A percentile compares a stretch with the other conserved stretches of the same genome.
phyloP scores from a whole-genome alignment of 2,329 filamentous ascomycete genomes.

The Monilinia aucupariae region DNA sequence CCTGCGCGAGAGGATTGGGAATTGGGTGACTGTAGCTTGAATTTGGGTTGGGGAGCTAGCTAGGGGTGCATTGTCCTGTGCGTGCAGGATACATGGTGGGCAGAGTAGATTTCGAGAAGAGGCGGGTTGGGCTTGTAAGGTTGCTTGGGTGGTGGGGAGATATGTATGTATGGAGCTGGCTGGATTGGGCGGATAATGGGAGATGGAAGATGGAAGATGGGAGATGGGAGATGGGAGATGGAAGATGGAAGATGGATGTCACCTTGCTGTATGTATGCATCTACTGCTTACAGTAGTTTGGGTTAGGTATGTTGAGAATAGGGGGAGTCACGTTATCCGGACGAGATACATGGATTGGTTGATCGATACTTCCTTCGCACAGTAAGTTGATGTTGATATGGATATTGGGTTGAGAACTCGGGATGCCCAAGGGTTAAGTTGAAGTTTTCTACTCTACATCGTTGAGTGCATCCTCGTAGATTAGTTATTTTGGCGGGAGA shows the following conservation, averaged over 20 bases:
- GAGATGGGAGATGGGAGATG: neutral
- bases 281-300: neutral
- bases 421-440: too few species aligned
- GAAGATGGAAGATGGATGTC: too few species aligned
- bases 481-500: neutral
- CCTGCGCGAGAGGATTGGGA: neutral
- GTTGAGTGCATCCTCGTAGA: too few species aligned
- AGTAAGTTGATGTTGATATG: too few species aligned
- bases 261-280: too few species aligned
- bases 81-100: neutral
- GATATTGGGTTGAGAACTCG: neutral
- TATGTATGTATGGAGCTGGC: slow-evolving; percentile 1
- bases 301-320: neutral
- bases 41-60: neutral
- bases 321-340: neutral
- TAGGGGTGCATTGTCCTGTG: neutral
- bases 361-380: too few species aligned
- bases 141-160: neutral
- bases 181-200: too few species aligned
- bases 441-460: too few species aligned
- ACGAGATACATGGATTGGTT: neutral
- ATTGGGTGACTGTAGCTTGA: neutral
- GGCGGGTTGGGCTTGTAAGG: slow-evolving; percentile 6
- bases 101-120: slow-evolving; percentile 5
- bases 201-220: neutral